phyloP scores from a whole-genome alignment of 2,329 filamentous ascomycete genomes.

The Sporothrix humicola region DNA sequence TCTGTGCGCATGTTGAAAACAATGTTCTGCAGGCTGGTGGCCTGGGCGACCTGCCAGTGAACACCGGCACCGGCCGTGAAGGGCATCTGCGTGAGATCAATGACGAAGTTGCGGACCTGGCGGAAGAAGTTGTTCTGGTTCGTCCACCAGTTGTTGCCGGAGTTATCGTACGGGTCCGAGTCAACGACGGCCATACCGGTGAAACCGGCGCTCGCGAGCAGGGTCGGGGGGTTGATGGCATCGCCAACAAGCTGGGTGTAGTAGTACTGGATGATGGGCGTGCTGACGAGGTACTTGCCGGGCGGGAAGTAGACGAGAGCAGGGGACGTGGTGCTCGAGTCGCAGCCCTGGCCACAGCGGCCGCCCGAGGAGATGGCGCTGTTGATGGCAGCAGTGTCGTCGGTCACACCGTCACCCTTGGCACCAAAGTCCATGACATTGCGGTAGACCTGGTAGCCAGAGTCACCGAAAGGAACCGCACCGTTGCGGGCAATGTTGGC shows the following conservation, averaged over 20 bases:
- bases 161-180: constrained; percentile 77
- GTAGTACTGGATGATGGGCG: constrained; percentile 83
- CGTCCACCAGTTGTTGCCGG: constrained; percentile 74
- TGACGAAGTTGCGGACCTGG: constrained; percentile 79
- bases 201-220: constrained; percentile 77
- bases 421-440: constrained; percentile 80
- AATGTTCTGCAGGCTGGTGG: constrained; percentile 80
- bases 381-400: constrained; percentile 92
- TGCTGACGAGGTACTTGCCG: constrained; percentile 82
- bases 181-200: constrained; percentile 88
- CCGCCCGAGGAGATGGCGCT: constrained; percentile 75
- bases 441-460: constrained; percentile 73
- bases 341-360: constrained; percentile 81
- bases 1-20: constrained; percentile 78
- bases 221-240: constrained; percentile 69
- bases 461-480: constrained; percentile 63
- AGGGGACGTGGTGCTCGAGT: constrained; percentile 81
- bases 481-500: constrained; percentile 72
- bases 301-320: constrained; percentile 91
- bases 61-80: constrained; percentile 69
- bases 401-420: constrained; percentile 69
- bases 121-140: constrained; percentile 88
- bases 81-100: constrained; percentile 73
- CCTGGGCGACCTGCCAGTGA: constrained; percentile 86
- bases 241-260: constrained; percentile 94